Evolutionary conservation across 2,329 filamentous ascomycete genomes (phyloP).

Genomic region (Calonectria crousiana): DNA sequence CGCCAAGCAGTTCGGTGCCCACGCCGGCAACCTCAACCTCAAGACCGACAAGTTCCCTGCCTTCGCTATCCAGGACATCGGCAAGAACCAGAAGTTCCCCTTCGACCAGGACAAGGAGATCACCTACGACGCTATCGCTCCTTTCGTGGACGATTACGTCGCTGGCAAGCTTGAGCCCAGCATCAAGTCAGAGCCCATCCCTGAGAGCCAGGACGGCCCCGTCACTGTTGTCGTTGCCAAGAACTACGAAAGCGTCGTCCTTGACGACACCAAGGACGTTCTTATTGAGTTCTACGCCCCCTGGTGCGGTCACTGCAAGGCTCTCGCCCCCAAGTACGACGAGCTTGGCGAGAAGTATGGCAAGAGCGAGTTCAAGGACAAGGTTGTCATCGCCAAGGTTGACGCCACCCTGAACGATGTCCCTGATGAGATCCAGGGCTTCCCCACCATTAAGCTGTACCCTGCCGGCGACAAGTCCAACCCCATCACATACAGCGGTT

Average conservation of each 20-base stretch:
- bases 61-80: constrained; percentile 96
- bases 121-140: constrained; percentile 75
- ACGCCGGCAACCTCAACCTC: constrained; percentile 97
- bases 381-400: constrained; percentile 96
- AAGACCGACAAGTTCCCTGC: constrained; percentile 95
- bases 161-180: constrained; percentile 92
- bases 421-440: constrained; percentile 95
- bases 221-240: constrained; percentile 92
- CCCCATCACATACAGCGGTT: constrained; percentile 88
- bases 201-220: constrained; percentile 90
- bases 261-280: constrained; percentile 96
- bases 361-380: constrained; percentile 82
- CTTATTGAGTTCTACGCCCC: constrained; percentile 98
- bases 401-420: constrained; percentile 97
- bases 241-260: constrained; percentile 91
- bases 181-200: constrained; percentile 98
- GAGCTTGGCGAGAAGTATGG: constrained; percentile 85
- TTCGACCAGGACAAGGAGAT: constrained; percentile 88
- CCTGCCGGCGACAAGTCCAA: constrained; percentile 88
- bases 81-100: constrained; percentile 97
- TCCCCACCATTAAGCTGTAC: constrained; percentile 99
- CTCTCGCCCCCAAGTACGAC: constrained; percentile 95
- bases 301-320: constrained; percentile 99
- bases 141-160: constrained; percentile 88
- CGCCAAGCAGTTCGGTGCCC: constrained; percentile 91